Evolutionary conservation across 176 grass and related monocot species (phyloP), one percentile per base, ranked within the genome.

Genomic region (Urochloa ruziziensis): DNA sequence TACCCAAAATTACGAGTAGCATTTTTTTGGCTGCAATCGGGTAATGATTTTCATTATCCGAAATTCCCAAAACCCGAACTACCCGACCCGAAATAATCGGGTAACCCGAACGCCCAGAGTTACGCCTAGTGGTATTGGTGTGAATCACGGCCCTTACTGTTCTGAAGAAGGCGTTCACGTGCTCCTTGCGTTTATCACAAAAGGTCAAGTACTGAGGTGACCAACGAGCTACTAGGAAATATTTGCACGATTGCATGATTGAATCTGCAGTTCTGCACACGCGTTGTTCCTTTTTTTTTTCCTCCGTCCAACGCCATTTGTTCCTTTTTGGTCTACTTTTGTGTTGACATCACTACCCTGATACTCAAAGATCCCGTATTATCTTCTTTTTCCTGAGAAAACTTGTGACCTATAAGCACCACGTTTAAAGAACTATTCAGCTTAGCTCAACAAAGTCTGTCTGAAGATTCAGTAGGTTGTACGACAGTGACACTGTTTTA

Each of bases 381-480:
- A 81, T 89, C 70, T 57, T 82, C 36, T 65, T 77, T 77, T 48
- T 33, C 44, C 17, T 46, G 52, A 30, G 25, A 53, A 57, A 33
- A 74, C 73, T 58, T 79, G 36, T 35, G 68, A 79, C 73, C 21
- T 43, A 8, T 44, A 70, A 28, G 54, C 23, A 54, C 29, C 46
- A 53, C 73, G 4, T 43, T 44, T 73, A 80, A 74, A 63, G 34
- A 84, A 74, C 33, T 54, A 21, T 27, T 27, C 40, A 16, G 32
- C 18, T 8, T 47, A 70, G 65, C 52, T 77, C 79, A 77, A 34
- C 61, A 81, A 61, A 65, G 67, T 62, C 82, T 56, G 51, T 46
- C 77, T 62, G 27, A 85, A 89, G 77, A 89, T 89, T 85, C 87
- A 69, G 77, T 84, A 75, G 75, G 32, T 33, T 32, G 60, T 71